Percentiles rank a stretch among this genome's conserved stretches.
phyloP scores from a whole-genome alignment of 208 protist species.

The Acanthamoeba rhysodes region DNA sequence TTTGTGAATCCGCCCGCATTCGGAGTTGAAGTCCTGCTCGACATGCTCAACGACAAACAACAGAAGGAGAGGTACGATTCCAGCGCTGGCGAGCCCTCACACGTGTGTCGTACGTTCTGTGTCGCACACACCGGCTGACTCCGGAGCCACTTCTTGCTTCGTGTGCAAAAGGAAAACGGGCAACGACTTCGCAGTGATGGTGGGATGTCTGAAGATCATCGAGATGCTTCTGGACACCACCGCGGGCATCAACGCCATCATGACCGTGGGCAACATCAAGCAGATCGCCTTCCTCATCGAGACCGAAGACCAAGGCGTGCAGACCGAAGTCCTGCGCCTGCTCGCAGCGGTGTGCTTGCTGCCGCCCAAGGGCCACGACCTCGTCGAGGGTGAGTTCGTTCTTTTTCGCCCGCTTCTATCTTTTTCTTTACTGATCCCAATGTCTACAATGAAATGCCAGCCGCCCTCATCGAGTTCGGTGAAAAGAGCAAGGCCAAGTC shows the following conservation, averaged over 20 bases:
- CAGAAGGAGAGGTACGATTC: neutral
- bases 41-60: neutral
- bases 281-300: constrained; percentile 34
- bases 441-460: too few species aligned
- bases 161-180: neutral
- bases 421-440: neutral
- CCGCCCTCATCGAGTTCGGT: constrained; percentile 9
- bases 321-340: neutral
- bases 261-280: constrained; percentile 26
- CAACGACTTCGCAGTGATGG: constrained; percentile 27
- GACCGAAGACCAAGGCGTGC: constrained; percentile 14
- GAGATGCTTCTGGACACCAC: neutral
- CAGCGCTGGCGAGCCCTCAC: neutral
- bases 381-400: neutral
- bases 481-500: constrained; percentile 36
- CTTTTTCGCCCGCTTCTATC: neutral
- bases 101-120: neutral
- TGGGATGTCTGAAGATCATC: constrained; percentile 2
- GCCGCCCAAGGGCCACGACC: constrained; percentile 6
- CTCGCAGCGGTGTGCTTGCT: constrained; percentile 17
- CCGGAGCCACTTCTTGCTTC: neutral
- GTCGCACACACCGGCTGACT: neutral
- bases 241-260: neutral
- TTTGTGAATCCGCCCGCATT: constrained; percentile 20
- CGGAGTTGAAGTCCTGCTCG: constrained; percentile 13